These are phyloP conservation scores for Rutstroemia sp. DNA, from an alignment of 2,329 filamentous ascomycete genomes.

Conservation along the genomic window DNA sequence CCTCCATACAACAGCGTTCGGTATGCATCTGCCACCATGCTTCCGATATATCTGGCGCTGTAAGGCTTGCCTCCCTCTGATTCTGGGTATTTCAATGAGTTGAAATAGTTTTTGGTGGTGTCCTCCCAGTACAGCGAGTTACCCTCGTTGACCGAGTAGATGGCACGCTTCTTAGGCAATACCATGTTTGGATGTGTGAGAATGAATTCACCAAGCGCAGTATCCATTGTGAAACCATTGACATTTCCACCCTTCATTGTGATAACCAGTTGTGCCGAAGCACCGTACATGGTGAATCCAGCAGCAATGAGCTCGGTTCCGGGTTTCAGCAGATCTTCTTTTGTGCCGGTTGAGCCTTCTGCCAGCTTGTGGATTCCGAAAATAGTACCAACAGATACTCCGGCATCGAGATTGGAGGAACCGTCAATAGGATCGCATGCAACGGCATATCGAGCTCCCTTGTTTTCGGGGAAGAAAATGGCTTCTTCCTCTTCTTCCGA, in stretches of 20 bases:
- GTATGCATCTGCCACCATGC: slow-evolving; percentile 98
- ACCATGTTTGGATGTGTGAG: slow-evolving; percentile 92
- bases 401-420: slow-evolving; percentile 93
- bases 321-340: slow-evolving; percentile 81
- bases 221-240: slow-evolving; percentile 97
- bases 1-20: slow-evolving; percentile 91
- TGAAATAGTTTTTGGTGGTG: slow-evolving; percentile 78
- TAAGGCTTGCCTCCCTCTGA: slow-evolving; percentile 74
- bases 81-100: slow-evolving; percentile 76
- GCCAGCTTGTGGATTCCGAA: slow-evolving; percentile 89
- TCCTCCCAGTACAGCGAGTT: slow-evolving; percentile 97
- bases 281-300: slow-evolving; percentile 99
- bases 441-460: slow-evolving; percentile 81
- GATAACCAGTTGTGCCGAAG: slow-evolving; percentile 90
- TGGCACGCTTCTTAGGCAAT: slow-evolving; percentile 70
- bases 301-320: slow-evolving; percentile 87
- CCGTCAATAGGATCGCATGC: slow-evolving; percentile 98
- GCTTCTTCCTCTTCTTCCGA: slow-evolving; percentile 95
- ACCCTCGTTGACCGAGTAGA: slow-evolving; percentile 98
- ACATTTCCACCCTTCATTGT: slow-evolving; percentile 90
- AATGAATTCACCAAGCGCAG: slow-evolving; percentile 96
- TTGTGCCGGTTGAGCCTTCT: slow-evolving; percentile 64
- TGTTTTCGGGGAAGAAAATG: slow-evolving; percentile 73
- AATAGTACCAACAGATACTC: slow-evolving; percentile 96
- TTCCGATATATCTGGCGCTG: slow-evolving; percentile 89